Evolutionary conservation across 345 rosid genomes (phyloP).

Genomic region (Brassica cretica): DNA sequence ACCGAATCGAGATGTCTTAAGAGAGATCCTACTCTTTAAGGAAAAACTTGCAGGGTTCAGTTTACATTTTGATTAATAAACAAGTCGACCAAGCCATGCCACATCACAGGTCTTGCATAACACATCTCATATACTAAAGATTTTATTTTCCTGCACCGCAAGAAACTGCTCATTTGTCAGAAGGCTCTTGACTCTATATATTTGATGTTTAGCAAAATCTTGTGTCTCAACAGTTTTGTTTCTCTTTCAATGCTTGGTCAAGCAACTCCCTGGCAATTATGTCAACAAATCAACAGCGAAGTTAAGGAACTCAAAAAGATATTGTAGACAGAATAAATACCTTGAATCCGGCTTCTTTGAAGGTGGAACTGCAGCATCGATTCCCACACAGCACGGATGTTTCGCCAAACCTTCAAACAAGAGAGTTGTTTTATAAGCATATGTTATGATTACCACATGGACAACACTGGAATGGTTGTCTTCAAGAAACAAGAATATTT

Average conservation of each 20-base stretch:
- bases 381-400: slow-evolving; percentile 90
- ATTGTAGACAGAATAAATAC: slow-evolving; percentile 29
- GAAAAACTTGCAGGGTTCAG: neutral
- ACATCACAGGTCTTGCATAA: neutral
- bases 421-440: slow-evolving; percentile 26
- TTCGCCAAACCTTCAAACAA: slow-evolving; percentile 97
- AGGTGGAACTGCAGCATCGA: slow-evolving; percentile 81
- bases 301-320: neutral
- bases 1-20: neutral
- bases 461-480: no score
- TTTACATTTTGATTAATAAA: no score
- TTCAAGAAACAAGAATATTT: no score
- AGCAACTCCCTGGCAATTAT: slow-evolving; percentile 62
- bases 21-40: neutral
- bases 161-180: slow-evolving; percentile 87
- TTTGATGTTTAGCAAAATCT: slow-evolving; percentile 71
- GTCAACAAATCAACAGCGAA: neutral
- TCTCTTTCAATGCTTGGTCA: slow-evolving; percentile 73
- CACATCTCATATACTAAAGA: neutral
- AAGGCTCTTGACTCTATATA: slow-evolving; percentile 76
- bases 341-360: slow-evolving; percentile 77
- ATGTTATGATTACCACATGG: neutral
- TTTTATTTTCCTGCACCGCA: slow-evolving; percentile 54
- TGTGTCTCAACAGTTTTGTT: slow-evolving; percentile 83
- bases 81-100: neutral